phyloP scores from a whole-genome alignment of 257 asterid genomes.

The Linderniella brevidens region DNA sequence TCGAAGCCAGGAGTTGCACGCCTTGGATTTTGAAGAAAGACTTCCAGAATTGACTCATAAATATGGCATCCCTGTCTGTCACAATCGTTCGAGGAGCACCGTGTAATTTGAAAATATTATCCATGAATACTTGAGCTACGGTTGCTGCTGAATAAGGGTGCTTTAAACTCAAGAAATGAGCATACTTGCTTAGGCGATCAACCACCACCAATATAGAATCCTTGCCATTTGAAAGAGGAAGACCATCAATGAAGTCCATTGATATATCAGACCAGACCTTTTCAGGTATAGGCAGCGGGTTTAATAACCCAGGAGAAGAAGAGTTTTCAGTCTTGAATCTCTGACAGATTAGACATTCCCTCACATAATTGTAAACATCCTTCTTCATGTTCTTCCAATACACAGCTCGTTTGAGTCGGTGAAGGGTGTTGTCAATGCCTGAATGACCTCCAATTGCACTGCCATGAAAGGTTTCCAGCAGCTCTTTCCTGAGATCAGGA shows the following conservation, averaged over 20 bases:
- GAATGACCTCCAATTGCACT: background rate
- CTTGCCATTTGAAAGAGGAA: background rate
- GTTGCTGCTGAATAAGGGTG: background rate
- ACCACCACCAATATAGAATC: background rate
- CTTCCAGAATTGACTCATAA: background rate
- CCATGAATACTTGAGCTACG: background rate
- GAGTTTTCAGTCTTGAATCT: background rate
- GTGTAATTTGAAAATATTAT: constrained; percentile 1
- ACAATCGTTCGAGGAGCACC: background rate
- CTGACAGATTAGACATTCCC: background rate
- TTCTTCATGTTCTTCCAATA: constrained; percentile 1
- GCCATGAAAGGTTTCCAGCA: background rate
- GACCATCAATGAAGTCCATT: background rate
- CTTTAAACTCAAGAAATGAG: background rate
- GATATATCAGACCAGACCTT: background rate
- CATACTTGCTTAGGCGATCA: background rate
- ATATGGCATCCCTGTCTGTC: constrained; percentile 2
- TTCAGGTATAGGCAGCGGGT: background rate
- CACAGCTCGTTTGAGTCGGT: background rate
- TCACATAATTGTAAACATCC: background rate
- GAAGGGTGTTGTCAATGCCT: background rate
- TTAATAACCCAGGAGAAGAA: background rate
- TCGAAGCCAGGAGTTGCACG: background rate
- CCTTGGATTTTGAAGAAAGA: background rate
- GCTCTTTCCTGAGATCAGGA: background rate